Base-by-base conservation (phyloP, 2,329 filamentous ascomycete species). In the Setomelanomma holmii region DNA sequence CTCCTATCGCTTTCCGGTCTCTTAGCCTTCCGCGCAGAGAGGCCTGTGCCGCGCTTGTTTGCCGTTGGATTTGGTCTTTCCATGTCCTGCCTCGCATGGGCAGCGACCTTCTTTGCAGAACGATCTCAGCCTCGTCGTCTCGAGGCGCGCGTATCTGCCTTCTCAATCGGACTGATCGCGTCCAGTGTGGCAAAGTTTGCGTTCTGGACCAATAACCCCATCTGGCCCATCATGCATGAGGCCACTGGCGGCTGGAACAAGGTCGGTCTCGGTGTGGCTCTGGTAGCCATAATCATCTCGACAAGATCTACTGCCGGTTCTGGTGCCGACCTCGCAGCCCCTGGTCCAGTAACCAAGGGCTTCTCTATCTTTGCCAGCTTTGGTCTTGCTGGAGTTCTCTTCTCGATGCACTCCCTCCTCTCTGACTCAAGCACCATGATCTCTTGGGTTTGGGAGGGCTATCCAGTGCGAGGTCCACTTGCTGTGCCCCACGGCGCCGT, bases 381-480 rank as follows among this genome's bases (percentile, higher is more conserved):
- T 42, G 91, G 95, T 53, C 76, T 98, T 49, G 92, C 86, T 20
- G 93, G 92, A 23, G 76, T 97, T 6, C 83, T 97, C 69, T 99
- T 99, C 68, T 90, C 85, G 4, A 82, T 98, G 68, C 95, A 98
- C 72, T 97, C 93, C 1, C 81, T 99, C 8, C 83, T 99, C 10
- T 97, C 95, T 0, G 95, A 99, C 72, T 96, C 93, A 0, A 98
- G 95, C 79, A 99, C 95, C 47, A 98, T 99, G 92, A 97, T 98
- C 51, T 83, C 93, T 14, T 99, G 95, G 95, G 91, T 91, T 2
- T 99, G 95, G 95, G 92, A 97, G 64, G 95, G 95, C 5, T 99
- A 90, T 67, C 95, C 95, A 12, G 85, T 98, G 35, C 86, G 89
- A 43, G 95, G 95, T 5, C 95, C 95, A 2, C 85, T 95, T 43